phyloP scores from a whole-genome alignment of 768 basidiomycete genomes.

The Russula sp. region DNA sequence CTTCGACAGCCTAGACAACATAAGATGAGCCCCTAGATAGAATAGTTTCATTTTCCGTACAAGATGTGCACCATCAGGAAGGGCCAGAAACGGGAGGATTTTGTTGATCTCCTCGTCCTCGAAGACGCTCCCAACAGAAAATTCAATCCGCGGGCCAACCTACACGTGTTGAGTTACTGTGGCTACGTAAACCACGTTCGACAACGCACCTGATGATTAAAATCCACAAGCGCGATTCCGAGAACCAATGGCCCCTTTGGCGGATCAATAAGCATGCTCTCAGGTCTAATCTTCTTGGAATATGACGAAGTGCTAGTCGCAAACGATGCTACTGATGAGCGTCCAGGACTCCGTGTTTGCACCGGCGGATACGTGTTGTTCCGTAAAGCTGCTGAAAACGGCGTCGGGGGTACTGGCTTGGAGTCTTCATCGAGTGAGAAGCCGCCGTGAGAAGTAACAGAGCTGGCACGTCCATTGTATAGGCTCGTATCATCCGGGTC shows the following conservation, averaged over 20 bases:
- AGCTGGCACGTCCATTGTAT: constrained; percentile 10
- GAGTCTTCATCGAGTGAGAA: not conserved
- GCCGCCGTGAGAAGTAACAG: constrained; percentile 13
- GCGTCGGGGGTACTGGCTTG: constrained; percentile 15
- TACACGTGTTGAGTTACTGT: constrained; percentile 31
- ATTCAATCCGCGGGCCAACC: constrained; percentile 92
- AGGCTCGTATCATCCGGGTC: constrained; percentile 14
- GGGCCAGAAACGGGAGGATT: constrained; percentile 88
- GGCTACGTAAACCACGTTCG: not conserved
- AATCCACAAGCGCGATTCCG: constrained; percentile 90
- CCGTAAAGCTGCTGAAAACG: not conserved
- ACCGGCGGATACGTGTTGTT: constrained; percentile 54
- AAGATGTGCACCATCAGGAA: constrained; percentile 95
- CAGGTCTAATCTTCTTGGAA: constrained; percentile 66
- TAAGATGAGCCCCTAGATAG: not conserved
- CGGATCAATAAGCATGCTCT: constrained; percentile 65
- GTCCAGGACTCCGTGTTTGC: constrained; percentile 42
- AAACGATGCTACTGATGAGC: constrained; percentile 51
- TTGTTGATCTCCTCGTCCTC: constrained; percentile 80
- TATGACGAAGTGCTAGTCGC: constrained; percentile 48
- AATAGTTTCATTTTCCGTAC: constrained; percentile 39
- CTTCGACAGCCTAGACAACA: constrained; percentile 65
- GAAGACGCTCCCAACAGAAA: constrained; percentile 69
- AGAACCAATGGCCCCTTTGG: constrained; percentile 60
- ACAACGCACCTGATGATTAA: constrained; percentile 77